Conservation (phyloP, 257 asterid genomes). For the Plantago major region DNA sequence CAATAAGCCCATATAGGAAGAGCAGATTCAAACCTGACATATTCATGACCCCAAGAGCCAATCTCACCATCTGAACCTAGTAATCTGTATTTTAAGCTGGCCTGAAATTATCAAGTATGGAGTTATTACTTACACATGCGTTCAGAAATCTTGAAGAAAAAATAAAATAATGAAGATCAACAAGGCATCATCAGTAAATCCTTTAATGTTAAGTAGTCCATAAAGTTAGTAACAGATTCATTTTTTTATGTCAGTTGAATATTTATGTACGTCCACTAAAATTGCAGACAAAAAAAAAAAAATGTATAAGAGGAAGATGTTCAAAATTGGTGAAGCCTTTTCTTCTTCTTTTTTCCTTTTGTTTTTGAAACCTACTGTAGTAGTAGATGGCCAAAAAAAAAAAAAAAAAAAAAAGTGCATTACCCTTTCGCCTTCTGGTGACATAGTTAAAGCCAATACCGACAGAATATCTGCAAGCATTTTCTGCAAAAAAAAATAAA, state of each 20-base stretch:
- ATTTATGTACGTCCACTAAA: too few species aligned
- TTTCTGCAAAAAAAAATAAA: constrained; percentile 36
- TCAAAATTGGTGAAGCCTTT: too few species aligned
- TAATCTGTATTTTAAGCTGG: constrained; percentile 84
- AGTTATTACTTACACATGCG: constrained; percentile 5
- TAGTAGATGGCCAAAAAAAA: too few species aligned
- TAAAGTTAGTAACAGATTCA: too few species aligned
- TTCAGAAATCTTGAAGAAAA: constrained; percentile 6
- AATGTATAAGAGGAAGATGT: too few species aligned
- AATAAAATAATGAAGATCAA: too few species aligned
- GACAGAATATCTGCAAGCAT: constrained; percentile 92
- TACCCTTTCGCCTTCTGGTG: constrained; percentile 95
- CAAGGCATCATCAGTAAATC: constrained; percentile 16
- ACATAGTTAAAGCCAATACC: constrained; percentile 95
- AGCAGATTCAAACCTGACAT: constrained; percentile 55
- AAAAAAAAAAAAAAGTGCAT: too few species aligned
- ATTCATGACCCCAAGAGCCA: constrained; percentile 30
- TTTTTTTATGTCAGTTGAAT: background rate
- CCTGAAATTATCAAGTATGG: constrained; percentile 46
- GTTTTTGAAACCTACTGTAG: too few species aligned
- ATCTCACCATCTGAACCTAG: constrained; percentile 82
- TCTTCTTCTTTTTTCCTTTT: too few species aligned
- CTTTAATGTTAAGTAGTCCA: background rate
- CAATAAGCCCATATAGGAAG: background rate
- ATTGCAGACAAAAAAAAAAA: background rate